These are phyloP conservation scores for Mycena leptocephala DNA, from an alignment of 768 basidiomycete species.

Conservation along the genomic window DNA sequence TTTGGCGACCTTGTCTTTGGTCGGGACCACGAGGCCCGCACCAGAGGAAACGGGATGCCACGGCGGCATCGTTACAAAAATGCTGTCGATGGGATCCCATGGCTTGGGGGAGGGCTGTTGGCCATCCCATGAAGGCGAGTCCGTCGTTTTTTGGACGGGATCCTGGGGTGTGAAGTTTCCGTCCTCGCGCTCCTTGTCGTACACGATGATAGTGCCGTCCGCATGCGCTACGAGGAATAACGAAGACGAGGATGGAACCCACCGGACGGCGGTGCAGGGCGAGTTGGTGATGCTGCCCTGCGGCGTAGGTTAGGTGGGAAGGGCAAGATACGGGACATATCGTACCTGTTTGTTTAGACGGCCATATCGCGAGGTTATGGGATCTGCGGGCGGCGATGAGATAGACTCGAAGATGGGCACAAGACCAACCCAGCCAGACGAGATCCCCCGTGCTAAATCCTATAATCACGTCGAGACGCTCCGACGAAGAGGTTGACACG, in stretches of 20 bases:
- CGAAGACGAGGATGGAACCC: conserved; percentile 87
- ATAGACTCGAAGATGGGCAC: conserved; percentile 19
- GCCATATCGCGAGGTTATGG: conserved; percentile 84
- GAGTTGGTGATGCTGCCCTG: conserved; percentile 87
- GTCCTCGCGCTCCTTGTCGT: conserved; percentile 94
- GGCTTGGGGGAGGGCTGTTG: conserved; percentile 56
- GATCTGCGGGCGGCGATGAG: conserved; percentile 64
- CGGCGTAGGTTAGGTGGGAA: conserved; percentile 29
- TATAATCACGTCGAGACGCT: conserved; percentile 90
- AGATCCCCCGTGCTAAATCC: conserved; percentile 97
- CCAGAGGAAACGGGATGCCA: conserved; percentile 82
- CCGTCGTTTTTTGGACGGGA: conserved; percentile 52
- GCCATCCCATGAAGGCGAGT: conserved; percentile 42
- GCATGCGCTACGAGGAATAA: conserved; percentile 92
- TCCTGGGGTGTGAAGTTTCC: conserved; percentile 79
- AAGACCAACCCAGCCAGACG: conserved; percentile 86
- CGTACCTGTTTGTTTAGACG: conserved; percentile 90
- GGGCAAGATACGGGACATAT: neutral
- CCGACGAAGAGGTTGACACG: conserved; percentile 79
- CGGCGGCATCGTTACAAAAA: conserved; percentile 88
- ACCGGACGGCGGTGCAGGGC: conserved; percentile 90
- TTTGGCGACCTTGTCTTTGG: conserved; percentile 79
- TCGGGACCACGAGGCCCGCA: conserved; percentile 52
- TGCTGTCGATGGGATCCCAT: conserved; percentile 86
- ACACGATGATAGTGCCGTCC: conserved; percentile 91